Percentiles rank a stretch among this genome's conserved stretches.
phyloP scores from a whole-genome alignment of 1,284 basidiomycete genomes.

The Naganishia sp. region DNA sequence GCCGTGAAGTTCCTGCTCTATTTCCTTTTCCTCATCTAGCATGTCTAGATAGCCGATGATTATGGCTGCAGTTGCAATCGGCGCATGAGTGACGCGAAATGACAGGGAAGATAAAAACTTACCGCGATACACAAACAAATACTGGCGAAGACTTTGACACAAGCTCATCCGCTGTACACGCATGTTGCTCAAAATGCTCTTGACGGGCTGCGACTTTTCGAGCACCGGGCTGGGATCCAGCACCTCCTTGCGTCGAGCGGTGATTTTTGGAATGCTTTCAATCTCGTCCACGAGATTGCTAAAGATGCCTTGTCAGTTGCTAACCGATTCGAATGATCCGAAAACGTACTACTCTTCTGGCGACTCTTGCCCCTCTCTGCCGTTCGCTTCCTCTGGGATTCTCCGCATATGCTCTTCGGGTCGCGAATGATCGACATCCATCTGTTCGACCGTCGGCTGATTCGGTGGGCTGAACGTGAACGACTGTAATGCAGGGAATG shows the following conservation, averaged over 20 bases:
- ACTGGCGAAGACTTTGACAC: slow-evolving; percentile 84
- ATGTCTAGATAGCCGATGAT: slow-evolving; percentile 76
- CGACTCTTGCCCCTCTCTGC: not conserved
- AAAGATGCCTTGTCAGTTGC: not conserved
- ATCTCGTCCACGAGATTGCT: slow-evolving; percentile 29
- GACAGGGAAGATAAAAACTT: slow-evolving; percentile 15
- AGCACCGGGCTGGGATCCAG: slow-evolving; percentile 63
- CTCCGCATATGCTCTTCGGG: slow-evolving; percentile 3
- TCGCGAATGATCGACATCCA: slow-evolving; percentile 15
- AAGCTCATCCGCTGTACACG: slow-evolving; percentile 87
- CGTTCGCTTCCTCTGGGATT: slow-evolving; percentile 10
- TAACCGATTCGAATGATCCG: not conserved
- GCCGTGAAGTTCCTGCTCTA: slow-evolving; percentile 31
- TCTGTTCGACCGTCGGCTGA: not conserved
- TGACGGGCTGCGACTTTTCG: slow-evolving; percentile 69
- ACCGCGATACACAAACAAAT: slow-evolving; percentile 78
- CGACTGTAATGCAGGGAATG: slow-evolving; percentile 18
- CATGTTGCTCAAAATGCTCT: slow-evolving; percentile 79
- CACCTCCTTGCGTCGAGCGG: slow-evolving; percentile 37
- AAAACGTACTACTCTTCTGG: slow-evolving; percentile 14
- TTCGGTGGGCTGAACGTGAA: slow-evolving; percentile 21
- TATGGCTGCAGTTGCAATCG: slow-evolving; percentile 57
- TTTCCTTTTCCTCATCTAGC: slow-evolving; percentile 65
- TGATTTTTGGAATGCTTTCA: slow-evolving; percentile 27
- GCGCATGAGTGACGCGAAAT: not conserved